Evolutionary conservation across 208 protist species (phyloP), one percentile per base, ranked within the genome.

Genomic region (Wallacemonas collosoma): DNA sequence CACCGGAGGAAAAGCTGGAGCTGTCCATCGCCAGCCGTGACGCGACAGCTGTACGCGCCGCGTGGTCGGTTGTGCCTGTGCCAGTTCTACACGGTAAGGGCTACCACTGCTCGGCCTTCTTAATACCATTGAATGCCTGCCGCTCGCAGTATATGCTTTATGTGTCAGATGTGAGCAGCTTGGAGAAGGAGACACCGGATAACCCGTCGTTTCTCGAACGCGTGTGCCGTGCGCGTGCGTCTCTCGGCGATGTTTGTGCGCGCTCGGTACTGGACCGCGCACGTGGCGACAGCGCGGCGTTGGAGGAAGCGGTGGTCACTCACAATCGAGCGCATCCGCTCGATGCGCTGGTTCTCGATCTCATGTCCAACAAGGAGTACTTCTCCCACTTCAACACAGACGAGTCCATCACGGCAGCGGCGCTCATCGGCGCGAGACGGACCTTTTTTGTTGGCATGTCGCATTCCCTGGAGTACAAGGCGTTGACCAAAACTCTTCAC

Each of bases 361-460:
- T 92, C 66, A 36, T 92, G 43, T 82, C 79, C 14, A 41, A 63
- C 5, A 75, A 63, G 12, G 48, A 65, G 12, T 82, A 86, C 67
- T 43, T 82, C 66, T 81, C 87, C 5, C 87, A 92, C 72, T 68
- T 92, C 7, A 48, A 65, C 62, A 74, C 79, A 1, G 69, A 80
- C 5, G 79, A 72, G 50, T 43, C 83, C 38, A 75, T 92, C 55
- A 51, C 71, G 1, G 77, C 80, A 0, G 81, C 83, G 41, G 48
- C 48, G 38, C 17, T 12, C 7, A 76, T 92, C 44, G 70, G 64
- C 1, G 87, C 87, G 5, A 51, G 1, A 36, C 73, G 81, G 26
- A 92, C 83, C 2, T 88, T 76, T 61, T 92, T 87, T 80, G 69
- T 89, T 15, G 87, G 87, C 35, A 82, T 92, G 73, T 82, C 83